Evolutionary conservation across 208 protist species (phyloP).

Genomic region (Crithidia expoeki): DNA sequence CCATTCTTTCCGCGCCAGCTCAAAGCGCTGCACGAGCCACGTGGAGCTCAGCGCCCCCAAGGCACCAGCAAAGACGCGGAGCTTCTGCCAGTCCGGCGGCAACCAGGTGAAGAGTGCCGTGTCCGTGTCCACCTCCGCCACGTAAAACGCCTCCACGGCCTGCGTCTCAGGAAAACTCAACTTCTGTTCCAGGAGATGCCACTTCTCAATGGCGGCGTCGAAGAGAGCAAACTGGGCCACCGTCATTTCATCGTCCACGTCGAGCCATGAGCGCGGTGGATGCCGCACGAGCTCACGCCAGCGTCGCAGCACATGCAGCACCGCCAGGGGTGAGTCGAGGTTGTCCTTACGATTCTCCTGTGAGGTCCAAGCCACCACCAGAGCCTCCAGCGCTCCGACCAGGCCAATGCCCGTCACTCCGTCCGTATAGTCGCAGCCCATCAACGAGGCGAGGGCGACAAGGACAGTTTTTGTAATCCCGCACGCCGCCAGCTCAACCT

Average conservation of each 20-base stretch:
- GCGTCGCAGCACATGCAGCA: slow-evolving; percentile 40
- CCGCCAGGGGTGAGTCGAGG: slow-evolving; percentile 26
- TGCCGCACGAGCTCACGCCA: slow-evolving; percentile 43
- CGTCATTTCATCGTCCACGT: slow-evolving; percentile 48
- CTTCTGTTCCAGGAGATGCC: slow-evolving; percentile 44
- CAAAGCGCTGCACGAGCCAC: slow-evolving; percentile 56
- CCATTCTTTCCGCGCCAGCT: slow-evolving; percentile 59
- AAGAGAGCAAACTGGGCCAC: slow-evolving; percentile 57
- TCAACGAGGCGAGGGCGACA: slow-evolving; percentile 88
- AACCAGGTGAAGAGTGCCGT: slow-evolving; percentile 36
- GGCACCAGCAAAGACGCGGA: slow-evolving; percentile 59
- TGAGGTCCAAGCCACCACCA: slow-evolving; percentile 57
- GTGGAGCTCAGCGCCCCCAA: slow-evolving; percentile 60
- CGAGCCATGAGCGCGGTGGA: slow-evolving; percentile 35
- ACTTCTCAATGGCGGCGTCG: slow-evolving; percentile 31
- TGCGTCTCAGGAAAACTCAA: slow-evolving; percentile 46
- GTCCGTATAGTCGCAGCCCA: slow-evolving; percentile 96
- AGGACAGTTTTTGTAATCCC: slow-evolving; percentile 85
- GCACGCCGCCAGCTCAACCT: slow-evolving; percentile 61
- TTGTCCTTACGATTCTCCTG: slow-evolving; percentile 2
- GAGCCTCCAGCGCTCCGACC: slow-evolving; percentile 57
- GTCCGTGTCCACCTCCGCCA: slow-evolving; percentile 56
- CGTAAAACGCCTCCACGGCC: slow-evolving; percentile 68
- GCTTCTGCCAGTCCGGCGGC: slow-evolving; percentile 62
- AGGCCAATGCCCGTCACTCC: slow-evolving; percentile 91